A percentile compares a stretch with the other conserved stretches of the same genome.
Evolutionary conservation across 2,329 filamentous ascomycete genomes (phyloP).

Genomic region (Epichloe baconii): DNA sequence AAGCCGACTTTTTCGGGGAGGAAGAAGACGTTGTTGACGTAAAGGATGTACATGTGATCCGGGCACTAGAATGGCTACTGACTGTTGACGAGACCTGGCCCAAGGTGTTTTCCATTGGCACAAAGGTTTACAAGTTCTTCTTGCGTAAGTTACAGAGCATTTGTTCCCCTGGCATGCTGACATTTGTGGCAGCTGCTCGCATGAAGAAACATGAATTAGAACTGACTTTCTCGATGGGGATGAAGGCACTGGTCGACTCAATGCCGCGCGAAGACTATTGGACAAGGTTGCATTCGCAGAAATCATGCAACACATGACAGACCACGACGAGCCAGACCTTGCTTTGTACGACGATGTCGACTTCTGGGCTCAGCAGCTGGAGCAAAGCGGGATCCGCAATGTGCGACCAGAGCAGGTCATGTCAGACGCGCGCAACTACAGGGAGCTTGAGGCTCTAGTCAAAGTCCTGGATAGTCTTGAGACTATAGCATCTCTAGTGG

Average conservation of each 20-base stretch:
- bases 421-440: conserved; percentile 47
- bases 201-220: background rate
- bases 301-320: conserved; percentile 30
- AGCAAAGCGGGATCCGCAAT: conserved; percentile 22
- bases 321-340: conserved; percentile 24
- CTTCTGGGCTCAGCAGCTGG: conserved; percentile 27
- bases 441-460: conserved; percentile 56
- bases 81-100: conserved; percentile 61
- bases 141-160: conserved; percentile 48
- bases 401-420: conserved; percentile 30
- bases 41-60: conserved; percentile 59
- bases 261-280: conserved; percentile 40
- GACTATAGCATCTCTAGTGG: conserved; percentile 44
- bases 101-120: conserved; percentile 54
- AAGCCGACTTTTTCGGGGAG: conserved; percentile 56
- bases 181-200: background rate
- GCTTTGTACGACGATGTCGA: conserved; percentile 25
- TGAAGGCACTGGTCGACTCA: conserved; percentile 35
- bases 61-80: conserved; percentile 74
- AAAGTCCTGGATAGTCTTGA: conserved; percentile 55
- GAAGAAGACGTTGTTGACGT: conserved; percentile 38
- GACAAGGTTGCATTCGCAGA: conserved; percentile 36
- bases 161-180: too few species aligned
- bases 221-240: background rate
- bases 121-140: conserved; percentile 69